Conservation (phyloP, 2,329 filamentous ascomycete species). For the Fusarium multiceps region DNA sequence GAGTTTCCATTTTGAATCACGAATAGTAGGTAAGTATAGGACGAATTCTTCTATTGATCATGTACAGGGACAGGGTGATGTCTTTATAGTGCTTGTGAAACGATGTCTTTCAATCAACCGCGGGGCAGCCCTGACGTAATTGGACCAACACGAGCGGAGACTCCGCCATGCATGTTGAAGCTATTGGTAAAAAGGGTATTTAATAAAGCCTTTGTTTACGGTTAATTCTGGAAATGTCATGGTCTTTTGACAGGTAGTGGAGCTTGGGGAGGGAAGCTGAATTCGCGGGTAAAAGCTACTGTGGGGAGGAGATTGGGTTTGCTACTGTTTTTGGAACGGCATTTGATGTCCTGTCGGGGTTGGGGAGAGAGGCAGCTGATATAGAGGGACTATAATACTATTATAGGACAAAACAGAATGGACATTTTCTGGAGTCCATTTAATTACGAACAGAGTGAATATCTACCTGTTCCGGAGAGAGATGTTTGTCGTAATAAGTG, state of each 20-base stretch:
- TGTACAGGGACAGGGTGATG: neutral
- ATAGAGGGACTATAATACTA: rapidly evolving
- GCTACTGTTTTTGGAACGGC: neutral
- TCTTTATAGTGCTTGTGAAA: slow-evolving; percentile 15
- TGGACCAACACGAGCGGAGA: neutral
- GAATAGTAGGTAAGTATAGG: neutral
- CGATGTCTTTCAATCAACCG: neutral
- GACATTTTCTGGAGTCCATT: neutral
- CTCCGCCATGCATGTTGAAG: slow-evolving; percentile 15
- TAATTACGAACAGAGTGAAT: rapidly evolving
- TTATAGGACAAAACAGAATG: neutral
- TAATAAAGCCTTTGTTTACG: neutral
- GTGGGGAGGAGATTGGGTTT: slow-evolving; percentile 1
- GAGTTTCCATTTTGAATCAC: slow-evolving; percentile 19
- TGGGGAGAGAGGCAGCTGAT: neutral
- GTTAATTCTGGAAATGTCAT: slow-evolving; percentile 5
- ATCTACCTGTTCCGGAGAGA: rapidly evolving
- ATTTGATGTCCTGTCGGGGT: neutral
- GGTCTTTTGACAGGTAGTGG: neutral
- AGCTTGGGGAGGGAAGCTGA: neutral
- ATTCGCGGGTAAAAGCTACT: neutral
- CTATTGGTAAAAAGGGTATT: neutral
- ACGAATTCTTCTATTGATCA: too few relatives aligned
- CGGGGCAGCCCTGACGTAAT: slow-evolving; percentile 41
- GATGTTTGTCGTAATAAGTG: neutral